These are phyloP conservation scores for Phialemoniopsis sp. DNA, from an alignment of 2,329 filamentous ascomycete species.

Conservation along the genomic window DNA sequence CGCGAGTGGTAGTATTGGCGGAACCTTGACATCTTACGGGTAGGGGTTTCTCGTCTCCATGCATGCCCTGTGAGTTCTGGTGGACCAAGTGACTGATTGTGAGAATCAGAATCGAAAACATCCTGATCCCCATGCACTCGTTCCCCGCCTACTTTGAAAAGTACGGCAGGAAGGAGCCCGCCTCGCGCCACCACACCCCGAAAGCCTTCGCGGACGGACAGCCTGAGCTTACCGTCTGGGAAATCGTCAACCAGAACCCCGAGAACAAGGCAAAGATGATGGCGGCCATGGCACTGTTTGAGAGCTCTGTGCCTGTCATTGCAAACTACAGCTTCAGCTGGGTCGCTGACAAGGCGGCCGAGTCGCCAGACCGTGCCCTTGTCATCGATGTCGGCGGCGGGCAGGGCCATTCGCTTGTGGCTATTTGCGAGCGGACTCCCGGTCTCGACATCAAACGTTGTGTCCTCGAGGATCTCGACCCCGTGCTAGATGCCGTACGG, in stretches of 20 bases:
- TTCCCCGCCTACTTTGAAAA: slow-evolving; percentile 24
- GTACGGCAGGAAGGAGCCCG: slow-evolving; percentile 23
- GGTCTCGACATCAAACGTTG: slow-evolving; percentile 19
- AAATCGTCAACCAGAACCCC: slow-evolving; percentile 17
- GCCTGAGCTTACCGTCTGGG: slow-evolving; percentile 23
- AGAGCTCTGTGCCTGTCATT: slow-evolving; percentile 14
- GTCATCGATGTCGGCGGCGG: slow-evolving; percentile 28
- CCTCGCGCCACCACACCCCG: slow-evolving; percentile 15
- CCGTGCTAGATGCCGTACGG: slow-evolving; percentile 19
- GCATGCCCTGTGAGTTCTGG: too few species aligned
- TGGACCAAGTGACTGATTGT: background rate
- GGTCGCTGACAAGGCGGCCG: slow-evolving; percentile 10
- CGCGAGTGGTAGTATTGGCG: background rate
- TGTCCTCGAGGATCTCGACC: slow-evolving; percentile 21
- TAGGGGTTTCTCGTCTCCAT: background rate
- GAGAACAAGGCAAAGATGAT: slow-evolving; percentile 16
- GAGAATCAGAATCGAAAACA: slow-evolving; percentile 17
- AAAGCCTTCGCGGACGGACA: slow-evolving; percentile 20
- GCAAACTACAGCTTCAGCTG: slow-evolving; percentile 25
- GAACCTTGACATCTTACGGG: background rate
- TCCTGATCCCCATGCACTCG: slow-evolving; percentile 12
- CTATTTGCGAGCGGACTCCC: slow-evolving; percentile 16
- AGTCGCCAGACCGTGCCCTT: slow-evolving; percentile 9
- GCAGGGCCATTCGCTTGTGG: slow-evolving; percentile 20
- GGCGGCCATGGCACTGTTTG: slow-evolving; percentile 18